Evolutionary conservation across 495 filamentous ascomycete species (phyloP), one percentile per base, ranked within the genome.

Genomic region (Aspergillus coremiiformis): DNA sequence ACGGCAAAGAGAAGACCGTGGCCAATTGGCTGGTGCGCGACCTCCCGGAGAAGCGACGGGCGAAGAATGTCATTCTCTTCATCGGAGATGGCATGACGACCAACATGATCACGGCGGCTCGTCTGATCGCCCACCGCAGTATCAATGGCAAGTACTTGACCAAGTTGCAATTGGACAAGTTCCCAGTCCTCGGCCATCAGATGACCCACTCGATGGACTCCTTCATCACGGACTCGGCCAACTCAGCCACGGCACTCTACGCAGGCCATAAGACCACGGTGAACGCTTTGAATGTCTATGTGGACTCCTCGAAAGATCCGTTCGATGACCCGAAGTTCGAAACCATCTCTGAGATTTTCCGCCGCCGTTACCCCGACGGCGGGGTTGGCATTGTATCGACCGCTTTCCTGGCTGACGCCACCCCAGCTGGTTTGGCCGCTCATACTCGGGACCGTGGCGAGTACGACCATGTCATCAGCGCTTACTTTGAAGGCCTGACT

Each of bases 51-150:
- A 71, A 72, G 64, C 81, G 84, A 61, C 84, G 79, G 68, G 80
- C 85, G 3, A 89, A 89, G 80, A 89, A 89, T 57, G 78, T 89
- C 51, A 77, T 89, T 47, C 75, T 89, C 44, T 89, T 89, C 69
- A 82, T 89, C 47, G 85, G 85, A 64, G 84, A 87, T 52, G 84
- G 85, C 47, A 89, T 89, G 85, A 87, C 85, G 4, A 87, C 84
- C 26, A 87, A 87, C 67, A 89, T 89, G 85, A 78, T 80, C 56
- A 80, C 75, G 14, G 84, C 84, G 41, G 84, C 84, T n/a, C 81
- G 85, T 29, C 69, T 89, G 45, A 81, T 89, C 35, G 85, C 75
- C 4, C 85, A 89, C 69, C 83, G 85, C 73, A 79, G 75, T 39
- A 74, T 87, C 73, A 89, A 89, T 53, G 85, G 85, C 45, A 81